Conservation (phyloP, 805 yeast species). For the Monosporozyma aerobia region DNA sequence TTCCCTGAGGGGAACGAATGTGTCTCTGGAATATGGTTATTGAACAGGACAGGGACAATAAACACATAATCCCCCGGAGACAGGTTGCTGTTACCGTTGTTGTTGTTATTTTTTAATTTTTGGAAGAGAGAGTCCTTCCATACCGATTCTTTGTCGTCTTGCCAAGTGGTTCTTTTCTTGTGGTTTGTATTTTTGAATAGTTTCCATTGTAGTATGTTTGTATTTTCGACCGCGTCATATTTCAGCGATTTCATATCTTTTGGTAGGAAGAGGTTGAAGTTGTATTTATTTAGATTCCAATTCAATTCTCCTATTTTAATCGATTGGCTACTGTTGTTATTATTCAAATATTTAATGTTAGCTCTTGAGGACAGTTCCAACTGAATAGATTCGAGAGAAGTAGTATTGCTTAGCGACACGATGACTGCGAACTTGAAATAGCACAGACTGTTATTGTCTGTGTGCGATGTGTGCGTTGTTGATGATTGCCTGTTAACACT, state of each 20-base stretch:
- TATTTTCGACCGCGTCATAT: constrained; percentile 16
- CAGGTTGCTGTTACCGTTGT: constrained; percentile 7
- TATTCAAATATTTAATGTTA: constrained; percentile 36
- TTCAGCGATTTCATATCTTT: constrained; percentile 16
- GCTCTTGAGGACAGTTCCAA: constrained; percentile 45
- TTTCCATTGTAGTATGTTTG: constrained; percentile 10
- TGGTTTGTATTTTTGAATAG: constrained; percentile 14
- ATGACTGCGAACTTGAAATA: constrained; percentile 5
- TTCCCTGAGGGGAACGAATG: constrained; percentile 31
- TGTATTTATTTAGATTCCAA: constrained; percentile 37
- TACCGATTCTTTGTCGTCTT: constrained; percentile 6
- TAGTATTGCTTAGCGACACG: constrained; percentile 3
- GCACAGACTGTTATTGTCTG: constrained; percentile 16
- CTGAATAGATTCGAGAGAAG: neutral
- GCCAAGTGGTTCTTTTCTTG: constrained; percentile 3
- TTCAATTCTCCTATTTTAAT: constrained; percentile 40
- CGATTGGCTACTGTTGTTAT: constrained; percentile 30
- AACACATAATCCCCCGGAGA: constrained; percentile 67
- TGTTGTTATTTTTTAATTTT: constrained; percentile 1
- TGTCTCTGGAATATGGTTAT: constrained; percentile 47
- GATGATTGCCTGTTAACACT: neutral
- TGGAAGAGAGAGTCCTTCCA: constrained; percentile 5
- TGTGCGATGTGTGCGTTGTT: neutral
- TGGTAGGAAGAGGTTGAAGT: constrained; percentile 38
- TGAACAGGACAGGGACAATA: constrained; percentile 52